Evolutionary conservation across 768 basidiomycete species (phyloP), one percentile per base, ranked within the genome.

Genomic region (Agaricus sinodeliciosus): DNA sequence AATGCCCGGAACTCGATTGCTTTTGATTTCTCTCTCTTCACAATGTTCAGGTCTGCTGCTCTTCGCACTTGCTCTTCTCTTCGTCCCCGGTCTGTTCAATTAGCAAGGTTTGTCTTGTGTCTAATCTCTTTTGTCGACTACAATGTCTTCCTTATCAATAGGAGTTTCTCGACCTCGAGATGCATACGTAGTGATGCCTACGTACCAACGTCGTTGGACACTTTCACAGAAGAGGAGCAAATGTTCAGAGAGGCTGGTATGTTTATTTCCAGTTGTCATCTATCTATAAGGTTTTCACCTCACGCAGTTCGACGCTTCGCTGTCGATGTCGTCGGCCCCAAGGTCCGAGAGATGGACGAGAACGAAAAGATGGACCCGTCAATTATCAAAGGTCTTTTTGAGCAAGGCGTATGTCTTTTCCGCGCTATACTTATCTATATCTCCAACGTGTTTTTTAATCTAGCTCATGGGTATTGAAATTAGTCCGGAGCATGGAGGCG

Each of bases 381-480:
- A 0, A 67, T 99, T 57, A 90, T 98, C 63, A 76, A 87, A 61
- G 91, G 84, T 0, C 77, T 97, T 11, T 99, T 97, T 57, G 93
- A 96, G 46, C 93, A 96, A 70, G 96, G 96, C 15, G 93, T 95
- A 64, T 61, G 88, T 70, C 3, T 36, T 35, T 39, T 31, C 35
- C 41, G 39, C 11, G 9, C 36, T 26, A 12, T 5, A 8, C 3
- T 34, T 16, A 54, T 51, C 31, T 16, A 41, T 52, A 44, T 15
- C 15, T 50, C 40, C 19, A 35, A 31, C 49, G 15, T 26, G 35
- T 16, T 48, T 15, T 43, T 8, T 9, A 9, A 49, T 54, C 34
- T 43, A 96, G 93, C 80, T 98, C 43, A 99, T 99, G 96, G 95
- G 91, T 35, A 95, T 99, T 54, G 96, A 98, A 71, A 97, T 92